A percentile compares a stretch with the other conserved stretches of the same genome.
Evolutionary conservation across 257 asterid genomes (phyloP).

Genomic region (Cinchona pubescens): DNA sequence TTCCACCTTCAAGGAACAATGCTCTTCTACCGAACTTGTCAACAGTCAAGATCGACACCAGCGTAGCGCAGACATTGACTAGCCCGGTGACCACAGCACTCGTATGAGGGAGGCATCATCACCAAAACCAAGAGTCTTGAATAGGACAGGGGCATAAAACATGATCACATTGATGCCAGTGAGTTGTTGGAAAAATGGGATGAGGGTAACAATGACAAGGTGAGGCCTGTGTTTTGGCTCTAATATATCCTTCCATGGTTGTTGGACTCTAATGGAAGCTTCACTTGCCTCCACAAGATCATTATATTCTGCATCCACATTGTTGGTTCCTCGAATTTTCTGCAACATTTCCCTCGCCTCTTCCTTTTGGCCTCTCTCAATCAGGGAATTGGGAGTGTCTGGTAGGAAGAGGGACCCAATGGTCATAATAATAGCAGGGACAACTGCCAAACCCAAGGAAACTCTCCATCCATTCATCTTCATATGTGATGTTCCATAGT

Average conservation of each 20-base stretch:
- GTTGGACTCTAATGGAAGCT: slow-evolving; percentile 21
- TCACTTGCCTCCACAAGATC: slow-evolving; percentile 53
- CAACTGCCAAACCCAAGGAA: slow-evolving; percentile 47
- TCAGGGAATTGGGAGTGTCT: slow-evolving; percentile 60
- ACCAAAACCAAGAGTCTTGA: slow-evolving; percentile 58
- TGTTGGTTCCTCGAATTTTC: slow-evolving; percentile 36
- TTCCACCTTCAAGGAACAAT: slow-evolving; percentile 44
- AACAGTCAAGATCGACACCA: slow-evolving; percentile 35
- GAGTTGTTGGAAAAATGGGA: slow-evolving; percentile 54
- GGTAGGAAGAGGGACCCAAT: slow-evolving; percentile 45
- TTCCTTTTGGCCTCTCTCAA: slow-evolving; percentile 39
- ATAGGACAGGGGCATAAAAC: slow-evolving; percentile 66
- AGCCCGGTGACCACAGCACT: slow-evolving; percentile 48
- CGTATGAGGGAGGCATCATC: slow-evolving; percentile 44
- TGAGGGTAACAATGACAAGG: slow-evolving; percentile 37
- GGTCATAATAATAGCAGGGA: slow-evolving; percentile 54
- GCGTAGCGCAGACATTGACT: slow-evolving; percentile 41
- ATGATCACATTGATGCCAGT: slow-evolving; percentile 59
- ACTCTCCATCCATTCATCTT: slow-evolving; percentile 50
- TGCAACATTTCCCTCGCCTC: slow-evolving; percentile 33
- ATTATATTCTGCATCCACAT: slow-evolving; percentile 36
- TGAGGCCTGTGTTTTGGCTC: slow-evolving; percentile 40
- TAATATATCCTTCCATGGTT: slow-evolving; percentile 33
- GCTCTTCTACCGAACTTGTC: slow-evolving; percentile 43
- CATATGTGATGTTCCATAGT: slow-evolving; percentile 42